phyloP scores from a whole-genome alignment of 768 basidiomycete species.

The Chalciporus pseudorubinellus region DNA sequence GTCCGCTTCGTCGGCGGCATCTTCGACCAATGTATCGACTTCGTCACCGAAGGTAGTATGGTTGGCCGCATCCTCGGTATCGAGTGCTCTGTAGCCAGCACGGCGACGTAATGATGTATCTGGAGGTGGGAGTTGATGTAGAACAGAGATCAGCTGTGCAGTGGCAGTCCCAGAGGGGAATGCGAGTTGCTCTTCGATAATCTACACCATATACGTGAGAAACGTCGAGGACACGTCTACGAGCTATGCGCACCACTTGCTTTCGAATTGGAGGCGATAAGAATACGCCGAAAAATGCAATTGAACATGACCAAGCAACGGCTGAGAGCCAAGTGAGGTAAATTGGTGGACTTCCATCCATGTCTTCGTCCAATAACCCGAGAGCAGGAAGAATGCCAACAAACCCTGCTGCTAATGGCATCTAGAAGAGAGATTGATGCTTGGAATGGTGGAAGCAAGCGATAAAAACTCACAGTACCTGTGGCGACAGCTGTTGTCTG shows the following conservation, averaged over 20 bases:
- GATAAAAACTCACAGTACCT: constrained; percentile 47
- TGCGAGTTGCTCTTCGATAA: constrained; percentile 89
- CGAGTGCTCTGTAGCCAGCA: constrained; percentile 49
- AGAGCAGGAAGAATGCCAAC: constrained; percentile 94
- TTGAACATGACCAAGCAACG: constrained; percentile 82
- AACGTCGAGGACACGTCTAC: neutral
- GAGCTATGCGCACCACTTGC: constrained; percentile 69
- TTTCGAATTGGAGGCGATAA: constrained; percentile 91
- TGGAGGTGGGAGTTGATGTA: constrained; percentile 75
- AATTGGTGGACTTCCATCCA: constrained; percentile 78
- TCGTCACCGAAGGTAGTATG: constrained; percentile 3
- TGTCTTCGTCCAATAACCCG: constrained; percentile 64
- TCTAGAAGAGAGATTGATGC: constrained; percentile 33
- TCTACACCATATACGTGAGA: constrained; percentile 43
- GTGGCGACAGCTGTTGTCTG: constrained; percentile 97
- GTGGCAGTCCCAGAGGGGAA: constrained; percentile 97
- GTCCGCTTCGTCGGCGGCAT: constrained; percentile 29
- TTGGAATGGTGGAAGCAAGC: neutral
- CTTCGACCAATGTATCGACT: constrained; percentile 8
- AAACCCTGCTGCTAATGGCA: constrained; percentile 85
- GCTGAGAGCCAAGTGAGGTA: constrained; percentile 70
- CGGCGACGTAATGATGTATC: constrained; percentile 55
- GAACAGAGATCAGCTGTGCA: constrained; percentile 88
- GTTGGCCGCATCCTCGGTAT: constrained; percentile 33
- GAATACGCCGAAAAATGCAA: constrained; percentile 99